phyloP scores from a whole-genome alignment of 2,329 filamentous ascomycete genomes.

The Colletotrichum camelliae region DNA sequence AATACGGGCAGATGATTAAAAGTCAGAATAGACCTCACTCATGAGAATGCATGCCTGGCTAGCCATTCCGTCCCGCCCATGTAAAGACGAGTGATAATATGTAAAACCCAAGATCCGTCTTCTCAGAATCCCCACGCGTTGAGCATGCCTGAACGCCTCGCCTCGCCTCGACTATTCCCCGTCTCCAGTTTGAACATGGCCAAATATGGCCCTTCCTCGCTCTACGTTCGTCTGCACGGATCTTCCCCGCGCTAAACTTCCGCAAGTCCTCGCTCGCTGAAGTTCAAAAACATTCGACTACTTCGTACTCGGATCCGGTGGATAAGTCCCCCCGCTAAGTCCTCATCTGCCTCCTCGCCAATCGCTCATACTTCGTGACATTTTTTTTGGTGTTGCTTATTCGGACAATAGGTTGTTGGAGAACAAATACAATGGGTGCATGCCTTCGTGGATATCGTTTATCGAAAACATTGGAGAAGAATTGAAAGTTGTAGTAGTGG shows the following conservation, averaged over 20 bases:
- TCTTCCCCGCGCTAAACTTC: accelerated
- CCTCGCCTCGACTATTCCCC: neutral
- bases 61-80: accelerated
- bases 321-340: accelerated
- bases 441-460: constrained; percentile 15
- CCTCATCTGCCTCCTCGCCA: neutral
- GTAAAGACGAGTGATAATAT: neutral
- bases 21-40: neutral
- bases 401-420: neutral
- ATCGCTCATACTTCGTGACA: neutral
- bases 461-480: neutral
- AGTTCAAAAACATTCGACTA: neutral
- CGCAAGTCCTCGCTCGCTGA: accelerated
- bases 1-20: neutral
- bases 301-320: accelerated
- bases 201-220: neutral
- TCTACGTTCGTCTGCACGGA: neutral
- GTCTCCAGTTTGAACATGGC: neutral
- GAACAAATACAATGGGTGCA: neutral
- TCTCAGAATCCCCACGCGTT: neutral
- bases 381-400: neutral
- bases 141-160: constrained; percentile 15
- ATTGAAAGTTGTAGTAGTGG: neutral
- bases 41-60: neutral
- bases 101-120: neutral